phyloP scores from a whole-genome alignment of 2,329 filamentous ascomycete genomes.

The Fusarium nelsonii region DNA sequence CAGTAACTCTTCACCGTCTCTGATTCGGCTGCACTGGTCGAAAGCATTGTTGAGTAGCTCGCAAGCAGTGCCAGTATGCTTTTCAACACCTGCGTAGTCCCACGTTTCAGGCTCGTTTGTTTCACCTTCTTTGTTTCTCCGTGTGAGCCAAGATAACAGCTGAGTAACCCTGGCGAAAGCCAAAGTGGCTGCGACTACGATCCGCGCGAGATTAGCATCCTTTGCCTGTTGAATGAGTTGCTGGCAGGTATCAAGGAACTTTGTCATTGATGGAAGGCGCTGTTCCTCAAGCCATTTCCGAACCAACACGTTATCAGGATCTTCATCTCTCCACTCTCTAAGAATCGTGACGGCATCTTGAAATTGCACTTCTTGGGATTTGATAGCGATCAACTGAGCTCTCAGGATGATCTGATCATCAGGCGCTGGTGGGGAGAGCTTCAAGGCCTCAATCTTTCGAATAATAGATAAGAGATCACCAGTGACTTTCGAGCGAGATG shows the following conservation, averaged over 20 bases:
- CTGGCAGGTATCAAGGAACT: background rate
- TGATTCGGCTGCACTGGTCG: background rate
- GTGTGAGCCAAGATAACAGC: background rate
- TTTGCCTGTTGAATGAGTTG: background rate
- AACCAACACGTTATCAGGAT: background rate
- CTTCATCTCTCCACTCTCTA: background rate
- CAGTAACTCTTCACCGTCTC: background rate
- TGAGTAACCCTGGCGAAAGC: background rate
- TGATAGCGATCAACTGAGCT: background rate
- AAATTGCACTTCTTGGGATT: background rate
- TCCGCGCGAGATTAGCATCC: background rate
- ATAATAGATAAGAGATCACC: background rate
- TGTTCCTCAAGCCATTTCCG: background rate
- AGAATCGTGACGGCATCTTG: slow-evolving; percentile 2
- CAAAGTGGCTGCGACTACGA: background rate
- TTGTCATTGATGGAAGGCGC: background rate
- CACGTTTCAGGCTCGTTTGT: background rate
- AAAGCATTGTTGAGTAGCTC: slow-evolving; percentile 9
- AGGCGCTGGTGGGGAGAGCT: background rate
- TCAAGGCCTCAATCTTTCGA: background rate
- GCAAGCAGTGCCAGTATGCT: background rate
- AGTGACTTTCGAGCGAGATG: background rate
- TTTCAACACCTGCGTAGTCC: background rate
- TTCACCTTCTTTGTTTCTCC: background rate
- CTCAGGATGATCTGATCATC: slow-evolving; percentile 5